Evolutionary conservation across 2,329 filamentous ascomycete genomes (phyloP).

Genomic region (Pestalotiopsis sp.): DNA sequence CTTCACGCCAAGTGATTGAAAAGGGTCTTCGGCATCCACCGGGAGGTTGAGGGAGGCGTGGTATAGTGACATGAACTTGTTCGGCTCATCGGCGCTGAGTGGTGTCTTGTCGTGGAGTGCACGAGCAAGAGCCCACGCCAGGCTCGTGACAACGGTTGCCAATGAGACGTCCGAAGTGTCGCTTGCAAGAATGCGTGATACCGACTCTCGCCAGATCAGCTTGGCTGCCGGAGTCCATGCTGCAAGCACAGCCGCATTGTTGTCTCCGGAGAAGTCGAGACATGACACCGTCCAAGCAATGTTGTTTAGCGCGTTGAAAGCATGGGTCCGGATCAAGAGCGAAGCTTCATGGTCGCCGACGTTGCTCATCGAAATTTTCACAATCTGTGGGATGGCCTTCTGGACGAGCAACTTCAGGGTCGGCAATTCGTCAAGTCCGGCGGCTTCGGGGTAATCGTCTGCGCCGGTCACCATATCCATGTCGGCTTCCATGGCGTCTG

Average conservation of each 20-base stretch:
- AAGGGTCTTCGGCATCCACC: constrained; percentile 50
- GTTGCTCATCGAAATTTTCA: constrained; percentile 45
- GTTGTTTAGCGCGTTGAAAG: constrained; percentile 67
- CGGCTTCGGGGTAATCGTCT: constrained; percentile 43
- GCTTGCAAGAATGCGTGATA: constrained; percentile 59
- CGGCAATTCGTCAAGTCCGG: constrained; percentile 53
- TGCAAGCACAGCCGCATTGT: constrained; percentile 52
- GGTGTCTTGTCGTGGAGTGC: constrained; percentile 53
- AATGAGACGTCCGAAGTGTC: constrained; percentile 65
- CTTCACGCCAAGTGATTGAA: constrained; percentile 66
- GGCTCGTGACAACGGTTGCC: constrained; percentile 64
- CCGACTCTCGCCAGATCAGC: constrained; percentile 59
- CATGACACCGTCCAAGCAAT: constrained; percentile 68
- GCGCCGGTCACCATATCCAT: constrained; percentile 65
- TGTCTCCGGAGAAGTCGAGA: constrained; percentile 59
- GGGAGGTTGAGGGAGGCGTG: constrained; percentile 54
- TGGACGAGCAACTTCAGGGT: constrained; percentile 53
- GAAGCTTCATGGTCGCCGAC: constrained; percentile 42
- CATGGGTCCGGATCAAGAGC: constrained; percentile 51
- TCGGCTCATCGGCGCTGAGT: constrained; percentile 56
- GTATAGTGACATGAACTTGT: constrained; percentile 68
- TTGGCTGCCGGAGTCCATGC: constrained; percentile 58
- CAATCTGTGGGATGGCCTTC: constrained; percentile 49
- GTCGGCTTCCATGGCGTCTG: constrained; percentile 62
- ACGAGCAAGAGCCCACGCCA: constrained; percentile 68